phyloP scores from a whole-genome alignment of 768 basidiomycete genomes.

The Suillus lakei region DNA sequence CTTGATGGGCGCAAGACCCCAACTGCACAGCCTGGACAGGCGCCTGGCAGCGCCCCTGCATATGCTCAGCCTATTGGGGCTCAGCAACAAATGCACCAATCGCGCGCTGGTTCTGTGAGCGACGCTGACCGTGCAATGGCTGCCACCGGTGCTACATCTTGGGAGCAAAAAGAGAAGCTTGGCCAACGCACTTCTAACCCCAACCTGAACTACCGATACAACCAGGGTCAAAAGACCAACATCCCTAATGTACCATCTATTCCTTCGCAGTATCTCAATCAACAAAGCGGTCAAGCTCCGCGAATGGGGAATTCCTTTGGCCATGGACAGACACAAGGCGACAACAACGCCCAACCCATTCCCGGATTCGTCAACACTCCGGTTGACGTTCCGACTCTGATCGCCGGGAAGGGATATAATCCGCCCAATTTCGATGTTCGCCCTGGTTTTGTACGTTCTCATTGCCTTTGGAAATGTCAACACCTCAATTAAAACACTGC shows the following conservation, averaged over 20 bases:
- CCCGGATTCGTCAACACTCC: constrained; percentile 63
- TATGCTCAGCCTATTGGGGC: constrained; percentile 49
- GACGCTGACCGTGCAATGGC: constrained; percentile 41
- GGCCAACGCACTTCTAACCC: constrained; percentile 67
- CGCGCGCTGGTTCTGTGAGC: constrained; percentile 37
- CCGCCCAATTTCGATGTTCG: constrained; percentile 82
- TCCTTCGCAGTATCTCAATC: constrained; percentile 74
- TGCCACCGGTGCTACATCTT: constrained; percentile 45
- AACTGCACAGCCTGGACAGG: constrained; percentile 43
- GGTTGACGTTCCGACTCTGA: constrained; percentile 84
- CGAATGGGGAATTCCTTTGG: constrained; percentile 44
- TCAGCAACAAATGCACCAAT: constrained; percentile 36
- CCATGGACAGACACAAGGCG: constrained; percentile 32
- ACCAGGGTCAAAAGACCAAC: constrained; percentile 37
- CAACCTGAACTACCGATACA: constrained; percentile 68
- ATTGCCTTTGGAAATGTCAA: constrained; percentile 8
- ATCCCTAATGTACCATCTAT: constrained; percentile 75
- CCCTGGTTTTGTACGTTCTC: constrained; percentile 69
- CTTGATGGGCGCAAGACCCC: constrained; percentile 71
- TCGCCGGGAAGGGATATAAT: constrained; percentile 90
- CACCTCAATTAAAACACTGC: constrained; percentile 11
- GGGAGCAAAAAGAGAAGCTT: constrained; percentile 72
- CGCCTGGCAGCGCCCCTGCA: constrained; percentile 55
- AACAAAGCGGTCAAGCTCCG: constrained; percentile 40
- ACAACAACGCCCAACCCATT: constrained; percentile 41